Conservation (phyloP, 2,329 filamentous ascomycete genomes). For the Diaporthe australafricana region DNA sequence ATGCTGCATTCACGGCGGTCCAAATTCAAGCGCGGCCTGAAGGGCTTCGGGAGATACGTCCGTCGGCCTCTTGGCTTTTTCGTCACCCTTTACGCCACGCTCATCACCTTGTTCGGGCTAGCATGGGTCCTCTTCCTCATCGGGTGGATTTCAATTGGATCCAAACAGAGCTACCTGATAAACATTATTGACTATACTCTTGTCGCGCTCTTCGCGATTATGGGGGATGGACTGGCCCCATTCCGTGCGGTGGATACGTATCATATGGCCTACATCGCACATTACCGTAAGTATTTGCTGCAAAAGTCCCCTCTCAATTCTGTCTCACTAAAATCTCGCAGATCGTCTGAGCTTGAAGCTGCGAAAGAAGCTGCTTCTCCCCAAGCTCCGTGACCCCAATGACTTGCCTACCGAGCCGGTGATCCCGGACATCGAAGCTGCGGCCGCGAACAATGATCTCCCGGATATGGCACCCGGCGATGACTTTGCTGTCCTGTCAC, state of each 20-base stretch:
- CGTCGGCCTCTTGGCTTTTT: conserved; percentile 82
- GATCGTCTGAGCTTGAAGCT: conserved; percentile 71
- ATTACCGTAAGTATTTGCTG: conserved; percentile 63
- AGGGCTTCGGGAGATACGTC: conserved; percentile 84
- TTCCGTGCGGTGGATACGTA: conserved; percentile 87
- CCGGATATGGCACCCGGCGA: conserved; percentile 58
- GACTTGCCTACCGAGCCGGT: conserved; percentile 66
- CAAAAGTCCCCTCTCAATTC: conserved; percentile 40
- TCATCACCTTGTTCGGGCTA: conserved; percentile 87
- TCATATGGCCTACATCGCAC: conserved; percentile 85
- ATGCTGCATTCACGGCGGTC: conserved; percentile 86
- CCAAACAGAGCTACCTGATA: conserved; percentile 75
- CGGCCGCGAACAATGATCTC: conserved; percentile 51
- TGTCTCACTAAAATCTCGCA: conserved; percentile 48
- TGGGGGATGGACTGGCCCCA: conserved; percentile 77
- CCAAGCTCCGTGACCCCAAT: conserved; percentile 74
- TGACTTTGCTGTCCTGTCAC: conserved; percentile 70
- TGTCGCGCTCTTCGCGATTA: conserved; percentile 77
- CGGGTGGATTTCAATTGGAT: conserved; percentile 87
- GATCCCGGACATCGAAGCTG: conserved; percentile 51
- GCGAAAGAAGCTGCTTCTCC: conserved; percentile 71
- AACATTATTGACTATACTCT: conserved; percentile 79
- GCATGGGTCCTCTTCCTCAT: conserved; percentile 94
- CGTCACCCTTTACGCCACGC: conserved; percentile 83
- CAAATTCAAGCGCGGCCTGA: conserved; percentile 82